phyloP scores from a whole-genome alignment of 176 grass and related monocot genomes.

The Oryza nivara region DNA sequence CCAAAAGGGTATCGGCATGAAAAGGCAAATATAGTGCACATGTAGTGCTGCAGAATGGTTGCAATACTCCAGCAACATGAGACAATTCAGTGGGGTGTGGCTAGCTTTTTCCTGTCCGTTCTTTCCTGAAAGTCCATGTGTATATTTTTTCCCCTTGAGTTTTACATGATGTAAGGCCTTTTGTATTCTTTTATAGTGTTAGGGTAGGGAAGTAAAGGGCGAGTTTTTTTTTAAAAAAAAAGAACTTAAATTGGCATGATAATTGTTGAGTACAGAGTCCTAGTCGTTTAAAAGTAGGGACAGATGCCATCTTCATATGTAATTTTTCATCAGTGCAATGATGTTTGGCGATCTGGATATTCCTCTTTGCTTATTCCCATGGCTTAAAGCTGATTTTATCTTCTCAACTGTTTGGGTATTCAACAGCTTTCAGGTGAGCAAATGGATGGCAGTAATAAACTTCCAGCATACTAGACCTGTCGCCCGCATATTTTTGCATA shows the following conservation, averaged over 20 bases:
- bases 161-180: constrained; percentile 51
- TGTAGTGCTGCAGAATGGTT: constrained; percentile 32
- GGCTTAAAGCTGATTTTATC: background rate
- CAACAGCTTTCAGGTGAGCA: background rate
- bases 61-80: constrained; percentile 4
- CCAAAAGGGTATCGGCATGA: constrained; percentile 66
- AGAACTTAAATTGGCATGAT: constrained; percentile 33
- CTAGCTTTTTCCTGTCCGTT: constrained; percentile 52
- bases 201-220: constrained; percentile 23
- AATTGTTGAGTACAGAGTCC: constrained; percentile 32
- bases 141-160: constrained; percentile 50
- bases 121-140: constrained; percentile 48
- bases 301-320: constrained; percentile 51
- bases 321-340: constrained; percentile 45
- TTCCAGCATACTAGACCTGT: background rate
- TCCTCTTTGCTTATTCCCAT: constrained; percentile 10
- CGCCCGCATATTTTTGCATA: no score
- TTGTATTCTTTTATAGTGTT: constrained; percentile 52
- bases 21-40: constrained; percentile 46
- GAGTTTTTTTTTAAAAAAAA: constrained; percentile 18
- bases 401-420: constrained; percentile 9
- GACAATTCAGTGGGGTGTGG: constrained; percentile 39
- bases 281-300: constrained; percentile 32
- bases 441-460: background rate
- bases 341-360: constrained; percentile 41